Evolutionary conservation across 495 filamentous ascomycete genomes (phyloP).

Genomic region (Penicillium paxilli): DNA sequence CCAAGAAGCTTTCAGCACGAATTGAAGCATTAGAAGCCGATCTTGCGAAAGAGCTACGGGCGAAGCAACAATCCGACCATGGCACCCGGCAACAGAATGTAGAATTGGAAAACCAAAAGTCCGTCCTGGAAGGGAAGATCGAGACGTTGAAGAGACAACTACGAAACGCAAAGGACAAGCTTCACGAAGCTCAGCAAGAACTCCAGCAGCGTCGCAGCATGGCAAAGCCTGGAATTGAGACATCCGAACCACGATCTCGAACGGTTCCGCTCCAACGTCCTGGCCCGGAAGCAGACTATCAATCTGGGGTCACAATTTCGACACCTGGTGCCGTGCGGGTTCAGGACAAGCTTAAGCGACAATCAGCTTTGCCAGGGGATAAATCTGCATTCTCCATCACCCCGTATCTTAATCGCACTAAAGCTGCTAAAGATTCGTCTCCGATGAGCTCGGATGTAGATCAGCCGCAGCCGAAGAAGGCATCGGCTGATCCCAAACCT

Average conservation of each 20-base stretch:
- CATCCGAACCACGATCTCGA: conserved; percentile 36
- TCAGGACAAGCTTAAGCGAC: conserved; percentile 52
- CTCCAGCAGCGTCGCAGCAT: conserved; percentile 41
- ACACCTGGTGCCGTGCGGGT: conserved; percentile 64
- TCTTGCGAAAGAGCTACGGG: conserved; percentile 44
- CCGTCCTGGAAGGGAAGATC: conserved; percentile 64
- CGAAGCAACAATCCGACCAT: conserved; percentile 35
- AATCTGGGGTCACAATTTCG: conserved; percentile 57
- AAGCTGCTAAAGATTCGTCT: conserved; percentile 49
- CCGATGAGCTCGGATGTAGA: conserved; percentile 36
- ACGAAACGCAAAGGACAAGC: conserved; percentile 62
- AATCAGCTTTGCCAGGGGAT: conserved; percentile 65
- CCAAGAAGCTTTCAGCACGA: conserved; percentile 41
- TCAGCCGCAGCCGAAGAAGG: conserved; percentile 21
- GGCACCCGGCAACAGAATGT: conserved; percentile 28
- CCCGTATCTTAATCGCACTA: conserved; percentile 81
- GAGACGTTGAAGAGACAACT: conserved; percentile 68
- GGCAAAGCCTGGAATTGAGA: conserved; percentile 13
- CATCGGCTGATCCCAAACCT: neutral
- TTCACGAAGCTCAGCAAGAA: conserved; percentile 57
- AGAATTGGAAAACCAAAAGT: conserved; percentile 55
- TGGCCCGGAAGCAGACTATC: conserved; percentile 38
- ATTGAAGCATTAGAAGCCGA: conserved; percentile 45
- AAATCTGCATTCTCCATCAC: conserved; percentile 93
- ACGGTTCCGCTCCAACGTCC: conserved; percentile 39